Base-by-base conservation (phyloP, 2,329 filamentous ascomycete genomes). In the Ilyonectria robusta region DNA sequence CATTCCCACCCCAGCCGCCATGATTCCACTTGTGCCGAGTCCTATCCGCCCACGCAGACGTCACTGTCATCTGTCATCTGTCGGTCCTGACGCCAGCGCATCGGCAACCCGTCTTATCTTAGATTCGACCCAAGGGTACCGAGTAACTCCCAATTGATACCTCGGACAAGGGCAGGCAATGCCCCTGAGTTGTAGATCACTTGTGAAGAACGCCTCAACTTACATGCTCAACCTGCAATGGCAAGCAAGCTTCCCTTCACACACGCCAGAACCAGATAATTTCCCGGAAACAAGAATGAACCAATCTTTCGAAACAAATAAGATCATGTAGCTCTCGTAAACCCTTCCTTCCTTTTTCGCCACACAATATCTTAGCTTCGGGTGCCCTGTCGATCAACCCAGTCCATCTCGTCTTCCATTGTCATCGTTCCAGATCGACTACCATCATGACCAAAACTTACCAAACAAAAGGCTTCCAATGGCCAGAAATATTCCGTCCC, bases 331-430 rank as follows among this genome's bases (percentile, higher is more conserved):
- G 9, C 44, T 23, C 26, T 10, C 29, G 26, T 50, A 31, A 19
- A 50, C 47, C 44, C 47, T 31, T 40, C 31, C 23, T 13, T 17
- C 33, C 21, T 13, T 15, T 9, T 46, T 50, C 11, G 23, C 42
- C 42, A 42, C 35, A 33, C 15, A 13, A 17, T n/a, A 44, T 46
- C 54, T 21, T 37, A 40, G 61, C 23, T 46, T 54, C 55, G 29
- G 61, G 37, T 9, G 55, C 55, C 61, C 61, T 64, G 61, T 64
- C 61, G 61, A 64, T 59, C 61, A 47, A 42, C 37, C 48, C 29
- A 40, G 31, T 21, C 54, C 37, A 19, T 51, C 61, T 37, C 46
- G 10, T 29, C 48, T 31, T 53, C 29, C 62, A 40, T 37, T 23
- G 50, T 53, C 17, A 35, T 31, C 9, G n/a, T 53, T 53, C n/a